Conservation (phyloP, 495 filamentous ascomycete genomes). For the Jackrogersella minutella region DNA sequence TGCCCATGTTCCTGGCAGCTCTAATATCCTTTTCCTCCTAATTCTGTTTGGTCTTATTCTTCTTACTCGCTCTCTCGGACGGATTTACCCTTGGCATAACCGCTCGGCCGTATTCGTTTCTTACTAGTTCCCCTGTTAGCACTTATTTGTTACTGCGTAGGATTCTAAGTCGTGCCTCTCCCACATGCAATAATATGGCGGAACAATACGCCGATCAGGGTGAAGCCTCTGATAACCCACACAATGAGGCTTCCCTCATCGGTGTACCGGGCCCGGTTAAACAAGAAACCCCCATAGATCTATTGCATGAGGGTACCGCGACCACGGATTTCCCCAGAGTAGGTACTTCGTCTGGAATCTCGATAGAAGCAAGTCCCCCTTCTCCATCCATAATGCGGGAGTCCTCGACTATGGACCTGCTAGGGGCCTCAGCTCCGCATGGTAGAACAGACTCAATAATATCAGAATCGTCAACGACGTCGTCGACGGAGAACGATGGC, state of each 20-base stretch:
- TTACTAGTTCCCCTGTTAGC: slow-evolving; percentile 16
- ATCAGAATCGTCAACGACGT: slow-evolving; percentile 31
- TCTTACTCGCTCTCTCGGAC: slow-evolving; percentile 21
- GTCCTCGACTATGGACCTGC: slow-evolving; percentile 33
- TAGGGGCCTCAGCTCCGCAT: slow-evolving; percentile 37
- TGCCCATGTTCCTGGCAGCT: slow-evolving; percentile 30
- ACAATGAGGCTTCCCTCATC: slow-evolving; percentile 16
- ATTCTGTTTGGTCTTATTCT: slow-evolving; percentile 21
- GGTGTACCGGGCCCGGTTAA: slow-evolving; percentile 27
- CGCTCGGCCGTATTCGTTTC: slow-evolving; percentile 17
- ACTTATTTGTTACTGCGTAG: slow-evolving; percentile 1
- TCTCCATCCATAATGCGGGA: slow-evolving; percentile 22
- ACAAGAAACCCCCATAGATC: slow-evolving; percentile 23
- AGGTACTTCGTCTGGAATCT: slow-evolving; percentile 25
- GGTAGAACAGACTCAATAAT: slow-evolving; percentile 36
- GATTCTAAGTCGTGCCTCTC: slow-evolving; percentile 12
- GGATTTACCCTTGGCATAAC: slow-evolving; percentile 21
- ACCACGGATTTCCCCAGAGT: slow-evolving; percentile 27
- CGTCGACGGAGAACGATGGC: slow-evolving; percentile 18
- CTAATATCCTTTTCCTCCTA: slow-evolving; percentile 22
- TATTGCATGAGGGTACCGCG: slow-evolving; percentile 19
- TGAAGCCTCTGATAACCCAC: slow-evolving; percentile 24
- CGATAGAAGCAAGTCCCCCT: slow-evolving; percentile 29
- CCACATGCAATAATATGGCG: slow-evolving; percentile 35
- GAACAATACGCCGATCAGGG: slow-evolving; percentile 23